Base-by-base conservation (phyloP, 169 alveolate species). In the Babesia ovata region DNA sequence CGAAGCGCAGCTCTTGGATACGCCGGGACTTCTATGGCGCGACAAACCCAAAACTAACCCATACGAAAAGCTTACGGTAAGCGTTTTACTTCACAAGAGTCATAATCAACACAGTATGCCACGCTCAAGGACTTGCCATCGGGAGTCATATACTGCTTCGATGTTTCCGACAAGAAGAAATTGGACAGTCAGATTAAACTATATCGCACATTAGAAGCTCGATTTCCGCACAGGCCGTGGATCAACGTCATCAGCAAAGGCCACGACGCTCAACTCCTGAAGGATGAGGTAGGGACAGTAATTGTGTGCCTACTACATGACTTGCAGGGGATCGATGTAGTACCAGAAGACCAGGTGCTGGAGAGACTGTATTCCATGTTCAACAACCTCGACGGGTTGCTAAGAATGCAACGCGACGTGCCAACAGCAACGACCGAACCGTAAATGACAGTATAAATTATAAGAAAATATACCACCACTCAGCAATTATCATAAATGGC, bases 181-280 rank as follows among this genome's bases (percentile, higher is more conserved):
- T 69, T 83, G 26, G 69, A 75, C 22, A 67, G 67, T n/a, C 86
- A 83, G 46, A 39, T 74, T 8, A 53, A 53, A 24, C 83, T 83
- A 46, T 63, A 83, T 50, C 65, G 59, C 14, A 19, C 76, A 46
- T 83, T 83, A 7, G 69, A 67, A 60, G 45, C 33, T 17, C 66
- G 86, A 39, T 83, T 74, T 69, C 85, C 85, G 36, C 82, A 74
- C 44, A 65, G 90, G 77, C 90, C 90, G 45, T 83, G 90, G 90
- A 57, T 71, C 58, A 71, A 71, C 56, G 81, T 71, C 12, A 28
- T 71, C 46, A 71, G 59, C 70, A 71, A 71, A 59, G 81, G 81
- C 0, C 58, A 57, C 22, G 73, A 63, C 53, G 0, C 22, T 9
- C 44, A 46, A 21, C 42, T 21, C 50, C 53, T 63, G 29, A 13